Evolutionary conservation across 306 rosid species (phyloP).

Genomic region (Vigna nakashimae): DNA sequence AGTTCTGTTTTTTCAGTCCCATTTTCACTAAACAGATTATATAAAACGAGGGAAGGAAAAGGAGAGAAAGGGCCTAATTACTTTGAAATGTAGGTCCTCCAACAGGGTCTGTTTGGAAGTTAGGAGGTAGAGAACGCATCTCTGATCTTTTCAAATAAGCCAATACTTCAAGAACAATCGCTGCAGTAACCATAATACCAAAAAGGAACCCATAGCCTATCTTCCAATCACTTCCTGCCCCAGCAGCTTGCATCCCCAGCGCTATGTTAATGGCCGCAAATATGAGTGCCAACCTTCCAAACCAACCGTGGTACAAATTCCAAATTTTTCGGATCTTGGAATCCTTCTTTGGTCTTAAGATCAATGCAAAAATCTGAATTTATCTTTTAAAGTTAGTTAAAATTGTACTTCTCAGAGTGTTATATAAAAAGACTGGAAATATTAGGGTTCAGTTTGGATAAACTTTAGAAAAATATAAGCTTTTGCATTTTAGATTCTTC

Average conservation of each 20-base stretch:
- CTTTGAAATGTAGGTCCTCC: slow-evolving; percentile 21
- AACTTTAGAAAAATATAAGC: not conserved
- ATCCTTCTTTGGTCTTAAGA: slow-evolving; percentile 32
- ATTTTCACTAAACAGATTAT: not conserved
- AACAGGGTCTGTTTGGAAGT: slow-evolving; percentile 14
- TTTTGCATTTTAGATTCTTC: too few species aligned
- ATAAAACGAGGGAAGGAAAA: not conserved
- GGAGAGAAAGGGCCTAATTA: slow-evolving; percentile 6
- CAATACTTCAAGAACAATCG: slow-evolving; percentile 17
- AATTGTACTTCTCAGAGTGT: not conserved
- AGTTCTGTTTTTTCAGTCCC: not conserved
- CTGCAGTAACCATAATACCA: slow-evolving; percentile 9
- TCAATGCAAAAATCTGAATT: slow-evolving; percentile 4
- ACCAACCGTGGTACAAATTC: slow-evolving; percentile 30
- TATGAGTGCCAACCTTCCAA: slow-evolving; percentile 29
- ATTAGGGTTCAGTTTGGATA: not conserved
- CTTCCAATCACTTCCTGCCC: slow-evolving; percentile 35
- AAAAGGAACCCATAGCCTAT: slow-evolving; percentile 16
- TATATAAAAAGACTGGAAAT: not conserved
- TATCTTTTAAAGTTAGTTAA: not conserved
- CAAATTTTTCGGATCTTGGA: slow-evolving; percentile 25
- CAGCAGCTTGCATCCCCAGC: slow-evolving; percentile 21
- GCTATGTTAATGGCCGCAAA: slow-evolving; percentile 29
- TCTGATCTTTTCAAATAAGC: slow-evolving; percentile 29
- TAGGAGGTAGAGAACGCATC: slow-evolving; percentile 22